phyloP scores from a whole-genome alignment of 2,329 filamentous ascomycete genomes.

The Calcarisporium arbuscula region DNA sequence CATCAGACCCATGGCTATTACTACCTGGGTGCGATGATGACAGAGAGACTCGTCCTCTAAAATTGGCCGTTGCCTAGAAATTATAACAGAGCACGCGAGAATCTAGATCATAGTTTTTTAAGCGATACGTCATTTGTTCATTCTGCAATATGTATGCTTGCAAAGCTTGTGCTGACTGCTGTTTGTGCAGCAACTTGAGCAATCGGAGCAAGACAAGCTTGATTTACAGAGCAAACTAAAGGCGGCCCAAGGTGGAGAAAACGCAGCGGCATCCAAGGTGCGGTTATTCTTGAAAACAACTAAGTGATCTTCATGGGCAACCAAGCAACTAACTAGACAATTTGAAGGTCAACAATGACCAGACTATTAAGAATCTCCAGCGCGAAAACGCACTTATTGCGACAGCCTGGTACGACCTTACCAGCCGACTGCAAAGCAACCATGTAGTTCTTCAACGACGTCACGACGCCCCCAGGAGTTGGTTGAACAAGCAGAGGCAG shows the following conservation, averaged over 20 bases:
- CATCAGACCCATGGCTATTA: too few species aligned
- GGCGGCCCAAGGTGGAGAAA: slow-evolving; percentile 42
- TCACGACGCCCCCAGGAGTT: slow-evolving; percentile 70
- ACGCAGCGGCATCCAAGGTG: slow-evolving; percentile 47
- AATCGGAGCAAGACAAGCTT: slow-evolving; percentile 49
- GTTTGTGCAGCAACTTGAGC: slow-evolving; percentile 47
- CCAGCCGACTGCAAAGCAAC: slow-evolving; percentile 73
- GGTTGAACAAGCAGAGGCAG: slow-evolving; percentile 76
- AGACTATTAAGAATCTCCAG: slow-evolving; percentile 61
- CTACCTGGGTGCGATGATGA: too few species aligned
- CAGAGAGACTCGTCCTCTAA: too few species aligned
- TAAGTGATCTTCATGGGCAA: neutral
- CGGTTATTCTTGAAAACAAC: slow-evolving; percentile 17
- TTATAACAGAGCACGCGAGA: too few species aligned
- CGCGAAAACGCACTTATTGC: slow-evolving; percentile 73
- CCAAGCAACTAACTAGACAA: slow-evolving; percentile 1
- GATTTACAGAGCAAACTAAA: slow-evolving; percentile 51
- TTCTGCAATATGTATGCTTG: neutral
- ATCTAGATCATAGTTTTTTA: neutral
- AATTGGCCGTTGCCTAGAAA: too few species aligned
- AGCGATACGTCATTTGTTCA: too few species aligned
- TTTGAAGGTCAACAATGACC: slow-evolving; percentile 42
- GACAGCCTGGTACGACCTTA: slow-evolving; percentile 82
- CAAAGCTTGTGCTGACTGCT: slow-evolving; percentile 1
- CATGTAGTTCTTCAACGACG: slow-evolving; percentile 71